Base-by-base conservation (phyloP, 2,329 filamentous ascomycete genomes). In the Plenodomus tracheiphilus region DNA sequence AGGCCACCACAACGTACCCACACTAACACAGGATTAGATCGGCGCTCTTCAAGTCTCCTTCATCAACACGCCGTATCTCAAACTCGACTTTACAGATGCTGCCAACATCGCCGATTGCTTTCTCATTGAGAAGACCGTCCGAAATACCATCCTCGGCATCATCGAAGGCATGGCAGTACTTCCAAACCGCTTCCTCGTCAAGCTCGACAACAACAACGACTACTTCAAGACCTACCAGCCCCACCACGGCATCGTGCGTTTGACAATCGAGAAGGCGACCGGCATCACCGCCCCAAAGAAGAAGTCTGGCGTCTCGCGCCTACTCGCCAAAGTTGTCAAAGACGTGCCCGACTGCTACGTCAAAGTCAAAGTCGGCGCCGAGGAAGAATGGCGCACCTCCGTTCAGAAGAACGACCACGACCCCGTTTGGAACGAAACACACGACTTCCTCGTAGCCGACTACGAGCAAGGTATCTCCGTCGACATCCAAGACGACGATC, bases 141-240 rank as follows among this genome's bases (percentile, higher is more conserved):
- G 75, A 39, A 77, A 77, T 36, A 68, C 74, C 11, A 74, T 79
- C 16, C 64, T 78, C 7, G 61, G 64, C 58, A 75, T 79, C 57
- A 75, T 80, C 47, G 61, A 64, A 10, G 68, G 70, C 50, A 78
- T 79, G 74, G 70, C 71, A 4, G 75, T 77, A 4, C 72, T 80
- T 10, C 77, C 77, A 8, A 80, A 80, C 59, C 77, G 77, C 39
- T 78, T 73, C 64, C 71, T 79, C 11, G 73, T 79, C 58, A 79
- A 79, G 60, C 68, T 80, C 7, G 75, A 78, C 57, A 47, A 61
- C 49, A 72, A 68, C 50, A 76, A 72, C 58, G 77, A 79, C 65
- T 79, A 73, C 61, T 79, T 79, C 71, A 74, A 73, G 61, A 76
- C 77, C 0, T 78, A 76, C 63, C 70, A 77, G 39, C 74, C 70